Conservation (phyloP, 2,329 filamentous ascomycete species). For the Fusarium setosum region DNA sequence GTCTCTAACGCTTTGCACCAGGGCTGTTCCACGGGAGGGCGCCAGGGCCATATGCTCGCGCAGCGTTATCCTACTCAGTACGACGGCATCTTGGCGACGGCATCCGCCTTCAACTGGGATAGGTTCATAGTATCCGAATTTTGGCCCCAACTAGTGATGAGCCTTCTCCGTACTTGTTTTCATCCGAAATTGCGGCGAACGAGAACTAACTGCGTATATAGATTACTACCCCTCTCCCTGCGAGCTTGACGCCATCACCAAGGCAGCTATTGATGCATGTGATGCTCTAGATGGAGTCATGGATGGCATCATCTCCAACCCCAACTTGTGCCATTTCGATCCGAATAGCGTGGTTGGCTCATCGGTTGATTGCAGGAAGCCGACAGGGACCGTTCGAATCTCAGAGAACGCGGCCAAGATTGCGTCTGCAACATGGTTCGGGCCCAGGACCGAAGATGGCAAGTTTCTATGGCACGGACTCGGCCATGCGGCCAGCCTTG, state of each 20-base stretch:
- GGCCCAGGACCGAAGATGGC: slow-evolving; percentile 6
- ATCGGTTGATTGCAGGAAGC: slow-evolving; percentile 16
- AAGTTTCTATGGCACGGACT: slow-evolving; percentile 31
- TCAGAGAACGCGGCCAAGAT: slow-evolving; percentile 13
- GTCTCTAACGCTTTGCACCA: background rate
- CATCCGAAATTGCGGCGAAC: background rate
- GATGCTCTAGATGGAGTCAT: slow-evolving; percentile 37
- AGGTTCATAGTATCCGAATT: slow-evolving; percentile 21
- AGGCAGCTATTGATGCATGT: slow-evolving; percentile 49
- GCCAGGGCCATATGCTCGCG: slow-evolving; percentile 64
- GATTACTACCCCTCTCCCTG: slow-evolving; percentile 45
- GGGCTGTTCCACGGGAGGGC: slow-evolving; percentile 65
- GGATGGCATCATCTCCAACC: slow-evolving; percentile 38
- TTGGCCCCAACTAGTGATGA: slow-evolving; percentile 42
- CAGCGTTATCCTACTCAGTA: slow-evolving; percentile 64
- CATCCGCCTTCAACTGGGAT: slow-evolving; percentile 56
- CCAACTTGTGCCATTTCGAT: slow-evolving; percentile 34
- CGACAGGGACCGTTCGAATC: background rate
- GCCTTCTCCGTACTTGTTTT: background rate
- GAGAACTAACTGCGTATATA: background rate
- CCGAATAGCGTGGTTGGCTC: slow-evolving; percentile 29
- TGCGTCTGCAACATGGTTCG: slow-evolving; percentile 11
- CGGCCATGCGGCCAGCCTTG: background rate
- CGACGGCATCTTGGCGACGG: slow-evolving; percentile 63
- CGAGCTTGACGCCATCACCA: slow-evolving; percentile 48